phyloP scores from a whole-genome alignment of 176 grass and related monocot genomes.

The Musa troglodytarum region DNA sequence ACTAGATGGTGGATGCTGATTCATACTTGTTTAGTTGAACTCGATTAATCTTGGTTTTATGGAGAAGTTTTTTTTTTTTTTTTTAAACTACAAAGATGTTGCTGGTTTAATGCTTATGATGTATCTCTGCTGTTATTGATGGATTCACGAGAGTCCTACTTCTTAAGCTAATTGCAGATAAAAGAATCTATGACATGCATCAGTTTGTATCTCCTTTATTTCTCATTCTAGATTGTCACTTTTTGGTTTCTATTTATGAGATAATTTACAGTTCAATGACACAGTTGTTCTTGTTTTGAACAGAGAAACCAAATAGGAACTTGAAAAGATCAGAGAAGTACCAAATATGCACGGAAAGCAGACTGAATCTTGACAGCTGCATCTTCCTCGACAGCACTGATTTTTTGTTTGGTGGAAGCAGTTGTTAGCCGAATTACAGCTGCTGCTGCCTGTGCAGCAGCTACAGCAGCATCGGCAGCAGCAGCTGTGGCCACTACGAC shows the following conservation, averaged over 20 bases:
- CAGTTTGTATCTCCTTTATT: too few relatives aligned
- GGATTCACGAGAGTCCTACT: too few relatives aligned
- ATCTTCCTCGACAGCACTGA: background rate
- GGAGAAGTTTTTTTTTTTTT: too few relatives aligned
- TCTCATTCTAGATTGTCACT: too few relatives aligned
- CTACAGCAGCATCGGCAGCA: conserved; percentile 12
- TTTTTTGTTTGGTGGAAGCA: background rate
- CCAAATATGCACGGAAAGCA: conserved; percentile 11
- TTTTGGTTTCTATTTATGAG: too few relatives aligned
- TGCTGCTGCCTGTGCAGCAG: conserved; percentile 18
- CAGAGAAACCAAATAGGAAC: background rate
- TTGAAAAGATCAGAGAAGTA: background rate
- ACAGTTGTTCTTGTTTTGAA: background rate
- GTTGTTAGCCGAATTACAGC: background rate
- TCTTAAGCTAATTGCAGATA: too few relatives aligned
- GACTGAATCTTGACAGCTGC: conserved; percentile 17
- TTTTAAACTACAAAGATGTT: too few relatives aligned
- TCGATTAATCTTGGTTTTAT: background rate
- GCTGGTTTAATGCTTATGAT: too few relatives aligned
- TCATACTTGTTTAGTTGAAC: background rate
- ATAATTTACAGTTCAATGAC: too few relatives aligned
- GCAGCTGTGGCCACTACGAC: conserved; percentile 16
- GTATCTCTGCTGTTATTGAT: too few relatives aligned
- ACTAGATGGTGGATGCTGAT: background rate
- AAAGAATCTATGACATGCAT: too few relatives aligned